Evolutionary conservation across 2,329 filamentous ascomycete species (phyloP), one percentile per base, ranked within the genome.

Genomic region (Neonectria ditissima): DNA sequence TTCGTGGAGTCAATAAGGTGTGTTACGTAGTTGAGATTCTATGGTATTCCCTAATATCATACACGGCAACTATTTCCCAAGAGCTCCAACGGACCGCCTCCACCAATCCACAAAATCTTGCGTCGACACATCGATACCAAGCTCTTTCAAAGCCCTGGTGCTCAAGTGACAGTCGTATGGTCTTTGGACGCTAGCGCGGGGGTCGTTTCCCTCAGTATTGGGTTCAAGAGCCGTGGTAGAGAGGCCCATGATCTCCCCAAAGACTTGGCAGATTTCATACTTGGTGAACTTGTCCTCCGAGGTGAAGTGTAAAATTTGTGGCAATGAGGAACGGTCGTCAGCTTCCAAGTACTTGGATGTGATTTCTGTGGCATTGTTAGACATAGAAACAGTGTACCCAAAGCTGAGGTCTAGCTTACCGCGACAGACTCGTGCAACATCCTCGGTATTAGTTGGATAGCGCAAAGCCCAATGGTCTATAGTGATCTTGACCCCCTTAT

Each of bases 161-260:
- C 92, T 94, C 47, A 97, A 82, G 78, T 97, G 93, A 71, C 92
- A 95, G 79, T 97, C 93, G 75, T 92, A 97, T 13, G 94, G 94
- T 67, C 94, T 85, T 79, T 93, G 88, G 0, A 94, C 92, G 20
- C 85, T 84, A 45, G 90, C 87, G 65, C 87, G 89, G 5, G 89
- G 88, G 67, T 92, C 90, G 75, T 91, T 91, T 39, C 91, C 91
- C 72, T 92, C 84, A 22, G 88, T 86, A 73, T 93, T 91, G 10
- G 91, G 82, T 71, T 87, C 84, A 77, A 97, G 90, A 8, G 86
- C 86, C 51, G 88, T 86, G 20, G 91, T 82, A 11, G 91, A 85
- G 59, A 97, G 76, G 0, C 91, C 92, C 85, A 97, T 89, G 62
- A 97, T 92, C 63, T 93, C 89, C 4, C 88, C 91, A 74, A 97